Conservation (phyloP, 352 stramenopile genomes). For the Globisporangium uncinulatum region DNA sequence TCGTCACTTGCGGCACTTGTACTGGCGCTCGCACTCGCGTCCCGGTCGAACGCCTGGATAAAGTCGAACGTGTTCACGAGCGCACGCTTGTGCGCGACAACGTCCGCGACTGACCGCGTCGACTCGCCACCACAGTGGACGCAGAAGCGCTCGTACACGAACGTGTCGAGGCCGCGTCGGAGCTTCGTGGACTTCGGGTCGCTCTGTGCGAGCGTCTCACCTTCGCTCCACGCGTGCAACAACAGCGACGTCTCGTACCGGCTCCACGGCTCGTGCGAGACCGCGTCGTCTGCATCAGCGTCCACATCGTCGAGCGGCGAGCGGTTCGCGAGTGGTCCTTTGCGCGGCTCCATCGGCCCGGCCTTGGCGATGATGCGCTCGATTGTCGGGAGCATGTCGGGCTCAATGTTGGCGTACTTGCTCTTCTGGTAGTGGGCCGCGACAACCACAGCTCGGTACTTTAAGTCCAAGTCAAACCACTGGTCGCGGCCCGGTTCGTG, state of each 20-base stretch:
- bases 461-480: slow-evolving; percentile 4
- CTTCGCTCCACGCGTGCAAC: slow-evolving; percentile 3
- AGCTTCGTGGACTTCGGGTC: neutral
- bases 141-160: slow-evolving; percentile 6
- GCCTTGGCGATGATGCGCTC: slow-evolving; percentile 8
- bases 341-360: neutral
- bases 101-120: neutral
- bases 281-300: neutral
- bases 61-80: slow-evolving; percentile 8
- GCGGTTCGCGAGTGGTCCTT: neutral
- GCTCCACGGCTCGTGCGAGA: neutral
- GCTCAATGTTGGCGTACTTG: slow-evolving; percentile 8
- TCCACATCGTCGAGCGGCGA: neutral
- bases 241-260: slow-evolving; percentile 9
- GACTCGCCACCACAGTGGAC: slow-evolving; percentile 7
- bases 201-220: slow-evolving; percentile 5
- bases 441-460: slow-evolving; percentile 5
- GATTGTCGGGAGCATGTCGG: slow-evolving; percentile 6
- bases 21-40: neutral
- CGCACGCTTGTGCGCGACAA: slow-evolving; percentile 4
- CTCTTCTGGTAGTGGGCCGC: slow-evolving; percentile 9
- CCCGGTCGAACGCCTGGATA: slow-evolving; percentile 6
- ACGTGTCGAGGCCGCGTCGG: slow-evolving; percentile 1
- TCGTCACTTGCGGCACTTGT: neutral
- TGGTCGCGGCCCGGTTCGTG: neutral